Evolutionary conservation across 2,329 filamentous ascomycete genomes (phyloP).

Genomic region (Beauveria brongniartii): DNA sequence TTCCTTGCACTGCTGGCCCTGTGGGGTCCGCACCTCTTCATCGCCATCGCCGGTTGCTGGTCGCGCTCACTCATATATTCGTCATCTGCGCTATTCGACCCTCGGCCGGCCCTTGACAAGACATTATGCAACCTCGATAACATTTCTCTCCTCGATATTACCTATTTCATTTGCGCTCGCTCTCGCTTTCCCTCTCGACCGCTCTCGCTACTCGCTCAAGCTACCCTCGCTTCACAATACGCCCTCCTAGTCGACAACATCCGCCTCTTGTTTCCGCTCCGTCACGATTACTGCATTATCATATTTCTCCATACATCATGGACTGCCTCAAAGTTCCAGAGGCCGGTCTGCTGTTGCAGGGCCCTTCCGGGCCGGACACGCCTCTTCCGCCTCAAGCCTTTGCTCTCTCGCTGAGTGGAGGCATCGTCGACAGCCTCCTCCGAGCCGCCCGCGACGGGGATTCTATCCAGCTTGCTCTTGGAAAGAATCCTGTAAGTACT

Average conservation of each 20-base stretch:
- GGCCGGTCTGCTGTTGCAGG: conserved; percentile 48
- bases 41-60: conserved; percentile 6
- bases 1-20: conserved; percentile 11
- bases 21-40: conserved; percentile 12
- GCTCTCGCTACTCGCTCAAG: background rate
- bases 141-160: background rate
- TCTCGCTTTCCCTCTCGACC: background rate
- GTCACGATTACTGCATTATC: background rate
- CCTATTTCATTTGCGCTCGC: background rate
- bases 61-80: background rate
- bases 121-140: conserved; percentile 1
- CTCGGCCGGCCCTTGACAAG: conserved; percentile 2
- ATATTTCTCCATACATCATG: conserved; percentile 28
- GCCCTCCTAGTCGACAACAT: background rate
- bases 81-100: background rate
- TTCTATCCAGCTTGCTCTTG: conserved; percentile 48
- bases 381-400: conserved; percentile 47
- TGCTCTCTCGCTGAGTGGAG: conserved; percentile 48
- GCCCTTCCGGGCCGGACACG: conserved; percentile 35
- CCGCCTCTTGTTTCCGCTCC: background rate
- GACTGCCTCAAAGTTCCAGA: conserved; percentile 49
- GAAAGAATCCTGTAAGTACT: conserved; percentile 50
- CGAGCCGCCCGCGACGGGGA: conserved; percentile 49
- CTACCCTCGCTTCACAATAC: background rate
- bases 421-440: conserved; percentile 55